Evolutionary conservation across 208 protist genomes (phyloP).

Genomic region (Naegleria lovaniensis): DNA sequence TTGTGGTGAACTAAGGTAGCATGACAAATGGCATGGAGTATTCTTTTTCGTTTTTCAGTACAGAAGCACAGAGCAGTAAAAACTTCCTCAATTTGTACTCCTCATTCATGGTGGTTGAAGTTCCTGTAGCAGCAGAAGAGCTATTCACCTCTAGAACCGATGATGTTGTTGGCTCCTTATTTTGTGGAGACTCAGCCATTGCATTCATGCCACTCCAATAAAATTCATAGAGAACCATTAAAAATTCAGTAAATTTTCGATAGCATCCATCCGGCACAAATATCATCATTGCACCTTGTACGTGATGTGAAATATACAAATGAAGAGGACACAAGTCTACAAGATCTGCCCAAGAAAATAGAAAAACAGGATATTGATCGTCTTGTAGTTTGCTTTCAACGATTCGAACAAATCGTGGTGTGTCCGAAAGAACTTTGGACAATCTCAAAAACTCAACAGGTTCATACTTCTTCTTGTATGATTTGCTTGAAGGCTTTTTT

Average conservation of each 20-base stretch:
- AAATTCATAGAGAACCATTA: conserved; percentile 8
- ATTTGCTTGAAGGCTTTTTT: not conserved
- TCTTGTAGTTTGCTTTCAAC: not conserved
- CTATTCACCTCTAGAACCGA: not conserved
- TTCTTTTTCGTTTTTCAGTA: not conserved
- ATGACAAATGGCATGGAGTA: not conserved
- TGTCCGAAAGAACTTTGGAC: not conserved
- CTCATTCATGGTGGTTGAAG: not conserved
- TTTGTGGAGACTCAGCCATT: not conserved
- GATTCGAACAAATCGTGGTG: not conserved
- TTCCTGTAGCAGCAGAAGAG: not conserved
- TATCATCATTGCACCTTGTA: not conserved
- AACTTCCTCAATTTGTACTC: not conserved
- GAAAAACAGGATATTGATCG: conserved; percentile 20
- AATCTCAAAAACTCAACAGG: conserved; percentile 19
- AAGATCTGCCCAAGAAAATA: not conserved
- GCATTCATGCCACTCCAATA: not conserved
- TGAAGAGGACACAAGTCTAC: not conserved
- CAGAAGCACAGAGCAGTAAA: not conserved
- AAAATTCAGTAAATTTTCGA: not conserved
- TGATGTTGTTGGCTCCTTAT: not conserved
- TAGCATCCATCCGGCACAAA: conserved; percentile 8
- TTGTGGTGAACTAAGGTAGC: too few species aligned
- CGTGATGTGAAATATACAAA: not conserved
- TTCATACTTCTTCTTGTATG: not conserved